Base-by-base conservation (phyloP, 768 basidiomycete genomes). In the Agrocybe chaxingu region DNA sequence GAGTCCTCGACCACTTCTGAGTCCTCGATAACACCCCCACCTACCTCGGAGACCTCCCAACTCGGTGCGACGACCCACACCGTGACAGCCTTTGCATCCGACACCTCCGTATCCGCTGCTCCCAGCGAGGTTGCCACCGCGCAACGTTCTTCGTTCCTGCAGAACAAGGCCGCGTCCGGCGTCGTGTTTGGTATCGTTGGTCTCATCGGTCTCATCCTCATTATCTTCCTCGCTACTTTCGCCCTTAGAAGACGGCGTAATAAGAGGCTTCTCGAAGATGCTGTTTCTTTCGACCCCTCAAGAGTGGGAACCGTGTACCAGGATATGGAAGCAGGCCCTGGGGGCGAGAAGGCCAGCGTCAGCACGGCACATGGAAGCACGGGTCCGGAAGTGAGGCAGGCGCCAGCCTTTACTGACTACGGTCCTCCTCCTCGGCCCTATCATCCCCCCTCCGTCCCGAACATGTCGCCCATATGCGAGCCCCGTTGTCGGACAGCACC, bases 121-220 rank as follows among this genome's bases (percentile, higher is more conserved):
- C 9, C 56, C 45, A 45, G 45, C 8, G 39, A 32, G 10, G 38
- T 32, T 16, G 45, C 37, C 30, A 32, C 53, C 8, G 24, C 42
- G 30, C 31, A 50, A 16, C 35, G 48, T 13, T 49, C 60, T 19
- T 47, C 61, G n/a, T 89, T 90, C 67, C 61, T 89, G 34, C 66
- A 81, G 51, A 84, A 89, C 66, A 85, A 81, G 64, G 70, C 77
- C n/a, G 70, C 83, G n/a, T 76, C 79, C 37, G 80, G 80, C 6
- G 65, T 78, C 7, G 74, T 87, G 11, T 85, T 89, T 51, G 66
- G 74, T 30, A 45, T 82, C 13, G 70, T 73, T 36, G 84, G 79
- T 10, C 45, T 85, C 35, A 55, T 75, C 30, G 76, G 58, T 1
- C 72, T 84, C 39, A 53, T 77, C 41, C 40, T 81, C 47, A 37